A percentile compares a stretch with the other conserved stretches of the same genome.
These are phyloP conservation scores for Fusarium gaditjirri DNA, from an alignment of 2,329 filamentous ascomycete genomes.

Conservation along the genomic window DNA sequence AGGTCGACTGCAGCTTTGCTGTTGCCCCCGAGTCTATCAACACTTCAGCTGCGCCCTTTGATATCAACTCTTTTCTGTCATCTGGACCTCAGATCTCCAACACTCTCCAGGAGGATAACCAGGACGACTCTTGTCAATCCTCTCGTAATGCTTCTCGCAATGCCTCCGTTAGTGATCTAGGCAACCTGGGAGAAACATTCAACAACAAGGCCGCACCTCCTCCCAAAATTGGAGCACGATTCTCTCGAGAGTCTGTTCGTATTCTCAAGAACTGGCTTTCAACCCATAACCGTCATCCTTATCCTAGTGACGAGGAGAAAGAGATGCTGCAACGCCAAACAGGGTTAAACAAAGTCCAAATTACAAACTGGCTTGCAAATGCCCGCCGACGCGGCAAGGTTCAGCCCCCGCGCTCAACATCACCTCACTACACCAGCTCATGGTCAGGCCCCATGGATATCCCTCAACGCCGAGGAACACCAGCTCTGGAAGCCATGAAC, in stretches of 20 bases:
- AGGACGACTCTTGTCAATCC: conserved; percentile 41
- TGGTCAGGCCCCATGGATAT: conserved; percentile 78
- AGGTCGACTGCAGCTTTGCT: conserved; percentile 68
- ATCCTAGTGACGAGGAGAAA: conserved; percentile 89
- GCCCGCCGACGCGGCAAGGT: conserved; percentile 85
- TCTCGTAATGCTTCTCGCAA: conserved; percentile 43
- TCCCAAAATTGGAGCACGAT: conserved; percentile 77
- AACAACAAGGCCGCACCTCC: conserved; percentile 47
- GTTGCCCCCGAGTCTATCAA: conserved; percentile 49
- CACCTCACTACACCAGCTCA: conserved; percentile 71
- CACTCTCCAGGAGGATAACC: conserved; percentile 43
- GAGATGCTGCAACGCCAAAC: conserved; percentile 81
- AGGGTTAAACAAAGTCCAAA: conserved; percentile 83
- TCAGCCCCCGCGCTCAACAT: conserved; percentile 72
- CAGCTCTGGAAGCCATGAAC: conserved; percentile 64
- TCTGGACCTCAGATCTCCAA: conserved; percentile 57
- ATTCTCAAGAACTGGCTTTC: conserved; percentile 87
- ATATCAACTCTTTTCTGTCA: conserved; percentile 58
- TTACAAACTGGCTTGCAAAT: conserved; percentile 93
- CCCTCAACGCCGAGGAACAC: conserved; percentile 68
- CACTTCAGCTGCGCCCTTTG: conserved; percentile 52
- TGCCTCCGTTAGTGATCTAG: conserved; percentile 45
- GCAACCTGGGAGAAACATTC: conserved; percentile 40
- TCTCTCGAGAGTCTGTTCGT: conserved; percentile 82
- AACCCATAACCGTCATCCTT: conserved; percentile 83